Evolutionary conservation across 2,329 filamentous ascomycete species (phyloP).

Genomic region (Fusarium newnesense): DNA sequence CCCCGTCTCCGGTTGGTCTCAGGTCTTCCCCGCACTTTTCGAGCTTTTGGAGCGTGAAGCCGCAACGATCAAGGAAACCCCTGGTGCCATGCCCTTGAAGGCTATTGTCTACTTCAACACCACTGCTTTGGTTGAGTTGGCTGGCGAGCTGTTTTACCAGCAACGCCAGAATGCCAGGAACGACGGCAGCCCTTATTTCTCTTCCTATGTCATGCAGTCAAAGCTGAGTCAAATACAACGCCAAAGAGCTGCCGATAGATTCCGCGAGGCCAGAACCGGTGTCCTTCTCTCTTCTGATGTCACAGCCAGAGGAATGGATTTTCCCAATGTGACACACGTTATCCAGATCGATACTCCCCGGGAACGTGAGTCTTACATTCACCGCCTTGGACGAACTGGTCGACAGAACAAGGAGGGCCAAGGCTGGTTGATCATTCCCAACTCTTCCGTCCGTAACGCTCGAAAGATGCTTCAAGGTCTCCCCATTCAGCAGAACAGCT

Average conservation of each 20-base stretch:
- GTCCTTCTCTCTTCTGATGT: conserved; percentile 83
- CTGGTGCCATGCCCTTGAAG: conserved; percentile 77
- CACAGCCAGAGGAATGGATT: conserved; percentile 85
- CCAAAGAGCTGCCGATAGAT: conserved; percentile 75
- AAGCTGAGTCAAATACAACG: conserved; percentile 76
- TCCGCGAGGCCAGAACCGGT: conserved; percentile 71
- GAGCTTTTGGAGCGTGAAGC: conserved; percentile 76
- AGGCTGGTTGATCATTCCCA: conserved; percentile 73
- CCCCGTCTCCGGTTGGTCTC: conserved; percentile 74
- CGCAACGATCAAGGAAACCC: conserved; percentile 54
- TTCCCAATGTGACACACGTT: conserved; percentile 82
- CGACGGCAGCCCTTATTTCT: conserved; percentile 55
- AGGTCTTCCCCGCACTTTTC: conserved; percentile 78
- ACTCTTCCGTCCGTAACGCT: conserved; percentile 61
- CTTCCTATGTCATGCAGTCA: conserved; percentile 72
- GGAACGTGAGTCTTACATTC: conserved; percentile 78
- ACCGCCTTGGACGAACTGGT: conserved; percentile 80
- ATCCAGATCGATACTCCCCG: conserved; percentile 75
- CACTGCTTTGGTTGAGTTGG: conserved; percentile 76
- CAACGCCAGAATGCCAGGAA: conserved; percentile 51
- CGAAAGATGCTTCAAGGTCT: conserved; percentile 65
- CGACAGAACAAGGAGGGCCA: conserved; percentile 79
- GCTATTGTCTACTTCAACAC: conserved; percentile 94
- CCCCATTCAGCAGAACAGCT: conserved; percentile 66
- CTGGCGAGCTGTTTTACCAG: conserved; percentile 62